Conservation (phyloP, 345 rosid genomes). For the Viola odorata region DNA sequence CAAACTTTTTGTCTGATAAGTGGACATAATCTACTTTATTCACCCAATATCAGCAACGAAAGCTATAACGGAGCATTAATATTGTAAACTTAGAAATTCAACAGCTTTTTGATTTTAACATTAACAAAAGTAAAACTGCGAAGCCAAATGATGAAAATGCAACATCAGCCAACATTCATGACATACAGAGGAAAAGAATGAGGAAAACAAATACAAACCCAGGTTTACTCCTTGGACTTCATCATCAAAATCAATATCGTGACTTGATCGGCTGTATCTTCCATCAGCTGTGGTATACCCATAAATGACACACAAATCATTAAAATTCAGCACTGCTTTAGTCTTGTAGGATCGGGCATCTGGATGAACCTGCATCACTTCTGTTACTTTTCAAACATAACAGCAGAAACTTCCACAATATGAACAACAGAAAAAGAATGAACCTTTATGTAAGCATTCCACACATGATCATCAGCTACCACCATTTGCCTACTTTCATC, state of each 20-base stretch:
- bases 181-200: not conserved
- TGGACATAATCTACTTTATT: not conserved
- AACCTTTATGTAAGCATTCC: conserved; percentile 72
- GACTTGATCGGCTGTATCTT: conserved; percentile 86
- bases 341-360: conserved; percentile 67
- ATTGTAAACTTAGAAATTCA: too few relatives aligned
- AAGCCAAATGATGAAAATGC: too few relatives aligned
- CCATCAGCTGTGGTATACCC: conserved; percentile 83
- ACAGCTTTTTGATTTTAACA: too few relatives aligned
- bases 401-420: not conserved
- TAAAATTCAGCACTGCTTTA: conserved; percentile 57
- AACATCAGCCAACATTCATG: not conserved
- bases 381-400: conserved; percentile 10
- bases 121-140: too few relatives aligned
- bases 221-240: conserved; percentile 44
- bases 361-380: conserved; percentile 54
- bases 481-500: conserved; percentile 69
- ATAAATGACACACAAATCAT: conserved; percentile 66
- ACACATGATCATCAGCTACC: conserved; percentile 54
- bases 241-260: conserved; percentile 71
- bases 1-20: conserved; percentile 1
- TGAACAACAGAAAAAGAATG: conserved; percentile 6
- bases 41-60: not conserved
- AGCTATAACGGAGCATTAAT: too few relatives aligned
- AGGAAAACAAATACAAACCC: conserved; percentile 32